Conservation (phyloP, 768 basidiomycete species). For the Mycena haematopus region DNA sequence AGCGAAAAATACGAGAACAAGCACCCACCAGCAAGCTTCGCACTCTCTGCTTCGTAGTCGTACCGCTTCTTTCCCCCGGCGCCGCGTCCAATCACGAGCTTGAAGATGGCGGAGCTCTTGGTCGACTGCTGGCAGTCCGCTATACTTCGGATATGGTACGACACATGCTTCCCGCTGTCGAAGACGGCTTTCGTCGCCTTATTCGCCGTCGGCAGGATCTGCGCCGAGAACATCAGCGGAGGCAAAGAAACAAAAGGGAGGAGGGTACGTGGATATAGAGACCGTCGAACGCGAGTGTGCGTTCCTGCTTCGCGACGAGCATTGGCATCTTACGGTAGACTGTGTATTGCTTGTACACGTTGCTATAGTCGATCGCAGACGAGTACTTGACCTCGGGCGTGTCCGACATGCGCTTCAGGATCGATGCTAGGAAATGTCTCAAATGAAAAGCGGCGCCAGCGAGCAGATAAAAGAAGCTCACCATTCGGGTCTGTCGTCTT, state of each 20-base stretch:
- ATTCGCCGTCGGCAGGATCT: conserved; percentile 91
- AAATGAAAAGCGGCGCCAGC: no score
- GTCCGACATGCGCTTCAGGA: conserved; percentile 90
- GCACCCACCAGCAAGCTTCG: conserved; percentile 75
- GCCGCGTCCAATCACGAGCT: conserved; percentile 82
- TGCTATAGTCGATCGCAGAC: conserved; percentile 76
- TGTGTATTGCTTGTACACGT: conserved; percentile 93
- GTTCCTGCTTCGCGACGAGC: conserved; percentile 88
- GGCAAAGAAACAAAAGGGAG: not conserved
- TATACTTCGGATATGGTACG: conserved; percentile 91
- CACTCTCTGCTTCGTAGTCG: conserved; percentile 94
- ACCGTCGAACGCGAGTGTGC: conserved; percentile 92
- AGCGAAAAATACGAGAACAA: conserved; percentile 6
- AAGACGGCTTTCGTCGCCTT: conserved; percentile 79
- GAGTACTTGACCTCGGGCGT: conserved; percentile 63
- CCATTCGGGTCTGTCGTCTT: conserved; percentile 93
- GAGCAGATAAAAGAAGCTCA: conserved; percentile 38
- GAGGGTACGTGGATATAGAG: conserved; percentile 84
- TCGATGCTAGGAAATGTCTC: conserved; percentile 66
- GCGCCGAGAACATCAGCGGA: conserved; percentile 27
- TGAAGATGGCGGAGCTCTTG: conserved; percentile 65
- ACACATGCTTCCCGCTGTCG: conserved; percentile 88
- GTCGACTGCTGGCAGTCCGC: conserved; percentile 82
- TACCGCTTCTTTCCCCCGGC: conserved; percentile 82
- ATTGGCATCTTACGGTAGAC: conserved; percentile 96